Evolutionary conservation across 352 stramenopile species (phyloP).

Genomic region (Globisporangium lucens): DNA sequence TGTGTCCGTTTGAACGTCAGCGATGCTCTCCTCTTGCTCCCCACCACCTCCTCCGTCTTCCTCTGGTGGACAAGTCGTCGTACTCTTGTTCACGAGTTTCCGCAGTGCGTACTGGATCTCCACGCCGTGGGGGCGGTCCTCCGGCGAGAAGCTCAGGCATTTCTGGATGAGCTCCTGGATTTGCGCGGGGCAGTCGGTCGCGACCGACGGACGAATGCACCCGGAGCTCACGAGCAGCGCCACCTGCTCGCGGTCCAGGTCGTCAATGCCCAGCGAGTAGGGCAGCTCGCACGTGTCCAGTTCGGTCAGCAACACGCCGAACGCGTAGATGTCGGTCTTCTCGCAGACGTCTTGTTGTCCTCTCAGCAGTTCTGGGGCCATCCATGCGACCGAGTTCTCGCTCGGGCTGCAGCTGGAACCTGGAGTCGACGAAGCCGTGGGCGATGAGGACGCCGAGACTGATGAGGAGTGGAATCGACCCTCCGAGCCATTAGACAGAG

Average conservation of each 20-base stretch:
- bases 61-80: not conserved
- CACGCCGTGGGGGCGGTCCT: constrained; percentile 30
- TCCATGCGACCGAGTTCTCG: constrained; percentile 35
- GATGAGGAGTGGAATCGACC: constrained; percentile 20
- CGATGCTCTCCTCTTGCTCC: not conserved
- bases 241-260: constrained; percentile 35
- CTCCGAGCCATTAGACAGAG: too few species aligned
- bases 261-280: constrained; percentile 38
- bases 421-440: constrained; percentile 16
- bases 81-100: constrained; percentile 26
- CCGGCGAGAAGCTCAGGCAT: constrained; percentile 45
- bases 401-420: not conserved
- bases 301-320: constrained; percentile 56
- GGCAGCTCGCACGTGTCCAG: constrained; percentile 55
- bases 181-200: constrained; percentile 37
- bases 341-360: constrained; percentile 26
- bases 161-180: constrained; percentile 43
- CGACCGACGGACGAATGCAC: constrained; percentile 40
- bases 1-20: not conserved
- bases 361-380: constrained; percentile 49
- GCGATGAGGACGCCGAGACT: constrained; percentile 12
- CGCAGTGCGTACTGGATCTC: constrained; percentile 41
- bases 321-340: constrained; percentile 39
- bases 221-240: constrained; percentile 46
- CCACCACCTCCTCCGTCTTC: not conserved